phyloP scores from a whole-genome alignment of 2,329 filamentous ascomycete genomes.

The Lecanicillium sp. region DNA sequence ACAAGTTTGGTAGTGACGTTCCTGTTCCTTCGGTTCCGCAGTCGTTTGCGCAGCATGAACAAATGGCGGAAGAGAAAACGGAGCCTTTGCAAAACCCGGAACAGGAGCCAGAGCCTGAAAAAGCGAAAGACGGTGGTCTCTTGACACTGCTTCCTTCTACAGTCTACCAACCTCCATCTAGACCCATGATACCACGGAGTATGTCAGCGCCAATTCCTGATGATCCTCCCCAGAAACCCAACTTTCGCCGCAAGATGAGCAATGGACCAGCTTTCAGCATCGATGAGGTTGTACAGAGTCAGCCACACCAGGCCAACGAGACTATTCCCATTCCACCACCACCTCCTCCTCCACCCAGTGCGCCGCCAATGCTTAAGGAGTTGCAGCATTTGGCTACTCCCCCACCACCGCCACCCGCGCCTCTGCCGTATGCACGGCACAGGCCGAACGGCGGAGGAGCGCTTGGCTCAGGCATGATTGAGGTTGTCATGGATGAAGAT shows the following conservation, averaged over 20 bases:
- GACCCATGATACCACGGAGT: slow-evolving; percentile 45
- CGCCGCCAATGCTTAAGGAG: slow-evolving; percentile 49
- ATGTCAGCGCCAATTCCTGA: slow-evolving; percentile 50
- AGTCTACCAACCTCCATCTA: slow-evolving; percentile 48
- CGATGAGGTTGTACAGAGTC: slow-evolving; percentile 33
- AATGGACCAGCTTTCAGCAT: slow-evolving; percentile 34
- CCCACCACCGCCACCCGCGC: slow-evolving; percentile 53
- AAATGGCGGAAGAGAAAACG: slow-evolving; percentile 6
- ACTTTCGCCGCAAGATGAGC: slow-evolving; percentile 26
- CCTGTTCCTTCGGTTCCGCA: slow-evolving; percentile 46
- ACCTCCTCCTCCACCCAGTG: slow-evolving; percentile 38
- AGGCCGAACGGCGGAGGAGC: slow-evolving; percentile 35
- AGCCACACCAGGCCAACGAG: slow-evolving; percentile 40
- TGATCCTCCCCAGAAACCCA: slow-evolving; percentile 20
- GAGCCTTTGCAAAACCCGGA: slow-evolving; percentile 25
- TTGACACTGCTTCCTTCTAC: slow-evolving; percentile 49
- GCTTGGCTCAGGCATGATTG: slow-evolving; percentile 48
- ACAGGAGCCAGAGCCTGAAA: slow-evolving; percentile 24
- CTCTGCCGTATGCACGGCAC: slow-evolving; percentile 36
- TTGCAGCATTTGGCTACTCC: slow-evolving; percentile 53
- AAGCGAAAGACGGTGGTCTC: too few species aligned
- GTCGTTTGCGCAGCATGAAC: slow-evolving; percentile 34
- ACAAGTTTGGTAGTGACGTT: slow-evolving; percentile 28
- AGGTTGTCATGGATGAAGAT: slow-evolving; percentile 59
- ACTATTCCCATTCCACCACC: slow-evolving; percentile 41